These are phyloP conservation scores for Tolypocladium album DNA, from an alignment of 2,329 filamentous ascomycete species.

Conservation along the genomic window DNA sequence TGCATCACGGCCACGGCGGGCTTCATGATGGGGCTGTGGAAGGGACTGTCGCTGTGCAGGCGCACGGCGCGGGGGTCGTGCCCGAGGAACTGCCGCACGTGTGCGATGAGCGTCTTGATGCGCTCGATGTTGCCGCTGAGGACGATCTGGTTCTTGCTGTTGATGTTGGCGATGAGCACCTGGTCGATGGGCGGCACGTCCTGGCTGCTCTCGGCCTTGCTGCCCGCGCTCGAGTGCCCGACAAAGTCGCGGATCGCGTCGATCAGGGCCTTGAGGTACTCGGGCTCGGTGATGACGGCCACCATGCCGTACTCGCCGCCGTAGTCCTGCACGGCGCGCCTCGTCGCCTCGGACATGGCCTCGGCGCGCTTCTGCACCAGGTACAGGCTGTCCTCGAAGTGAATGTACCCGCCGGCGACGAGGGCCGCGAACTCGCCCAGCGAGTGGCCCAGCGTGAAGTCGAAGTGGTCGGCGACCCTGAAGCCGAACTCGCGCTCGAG, in stretches of 20 bases:
- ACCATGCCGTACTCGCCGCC: conserved; percentile 91
- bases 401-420: conserved; percentile 71
- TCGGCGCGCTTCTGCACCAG: conserved; percentile 71
- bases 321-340: conserved; percentile 50
- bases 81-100: conserved; percentile 79
- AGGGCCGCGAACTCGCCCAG: conserved; percentile 89
- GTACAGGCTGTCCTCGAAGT: conserved; percentile 65
- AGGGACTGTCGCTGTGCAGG: conserved; percentile 78
- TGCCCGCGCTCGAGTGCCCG: conserved; percentile 52
- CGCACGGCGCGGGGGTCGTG: conserved; percentile 84
- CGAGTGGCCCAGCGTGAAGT: conserved; percentile 82
- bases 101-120: conserved; percentile 71
- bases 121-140: conserved; percentile 76
- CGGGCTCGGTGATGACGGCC: conserved; percentile 77
- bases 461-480: conserved; percentile 55
- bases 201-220: conserved; percentile 56
- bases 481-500: conserved; percentile 81
- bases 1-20: conserved; percentile 70
- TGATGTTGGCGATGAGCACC: conserved; percentile 86
- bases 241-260: conserved; percentile 71
- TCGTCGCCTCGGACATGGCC: conserved; percentile 71
- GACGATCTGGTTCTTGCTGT: conserved; percentile 93
- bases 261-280: conserved; percentile 60
- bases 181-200: conserved; percentile 70
- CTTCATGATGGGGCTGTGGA: conserved; percentile 86